Conservation (phyloP, 2,329 filamentous ascomycete species). For the Didymella glomerata region DNA sequence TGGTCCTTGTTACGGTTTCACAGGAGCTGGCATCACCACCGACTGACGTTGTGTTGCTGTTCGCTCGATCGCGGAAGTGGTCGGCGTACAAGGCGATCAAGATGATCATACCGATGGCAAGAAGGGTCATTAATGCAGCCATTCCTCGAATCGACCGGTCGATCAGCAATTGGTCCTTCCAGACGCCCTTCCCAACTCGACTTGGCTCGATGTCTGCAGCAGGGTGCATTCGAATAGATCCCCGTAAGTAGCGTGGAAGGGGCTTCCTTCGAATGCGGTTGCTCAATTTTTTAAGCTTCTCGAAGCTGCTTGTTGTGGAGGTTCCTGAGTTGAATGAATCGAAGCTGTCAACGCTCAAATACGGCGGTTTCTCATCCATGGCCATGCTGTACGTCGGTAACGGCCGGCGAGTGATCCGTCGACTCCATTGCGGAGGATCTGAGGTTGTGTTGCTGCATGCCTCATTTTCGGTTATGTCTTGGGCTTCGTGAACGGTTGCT, state of each 20-base stretch:
- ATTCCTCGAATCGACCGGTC: slow-evolving; percentile 40
- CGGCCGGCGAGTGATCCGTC: slow-evolving; percentile 12
- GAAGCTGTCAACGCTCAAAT: slow-evolving; percentile 29
- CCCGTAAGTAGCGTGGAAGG: slow-evolving; percentile 23
- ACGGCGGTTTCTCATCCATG: slow-evolving; percentile 11
- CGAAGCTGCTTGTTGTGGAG: slow-evolving; percentile 25
- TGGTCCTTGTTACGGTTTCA: slow-evolving; percentile 30
- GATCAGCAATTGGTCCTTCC: slow-evolving; percentile 42
- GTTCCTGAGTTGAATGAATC: slow-evolving; percentile 25
- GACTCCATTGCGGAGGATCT: slow-evolving; percentile 3
- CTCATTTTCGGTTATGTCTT: slow-evolving; percentile 20
- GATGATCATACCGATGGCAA: slow-evolving; percentile 32
- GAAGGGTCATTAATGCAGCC: slow-evolving; percentile 33
- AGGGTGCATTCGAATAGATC: slow-evolving; percentile 29
- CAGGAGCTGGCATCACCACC: slow-evolving; percentile 32
- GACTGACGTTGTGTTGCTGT: slow-evolving; percentile 35
- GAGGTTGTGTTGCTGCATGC: slow-evolving; percentile 1
- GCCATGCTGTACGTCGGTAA: slow-evolving; percentile 6
- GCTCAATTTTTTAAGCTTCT: slow-evolving; percentile 28
- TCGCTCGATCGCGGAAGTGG: slow-evolving; percentile 26
- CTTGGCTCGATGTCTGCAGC: slow-evolving; percentile 36
- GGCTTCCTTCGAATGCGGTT: slow-evolving; percentile 32
- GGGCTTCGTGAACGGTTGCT: slow-evolving; percentile 23
- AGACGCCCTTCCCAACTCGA: slow-evolving; percentile 36
- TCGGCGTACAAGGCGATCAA: slow-evolving; percentile 28